Evolutionary conservation across 805 yeast species (phyloP).

Genomic region (Komagataella populi): DNA sequence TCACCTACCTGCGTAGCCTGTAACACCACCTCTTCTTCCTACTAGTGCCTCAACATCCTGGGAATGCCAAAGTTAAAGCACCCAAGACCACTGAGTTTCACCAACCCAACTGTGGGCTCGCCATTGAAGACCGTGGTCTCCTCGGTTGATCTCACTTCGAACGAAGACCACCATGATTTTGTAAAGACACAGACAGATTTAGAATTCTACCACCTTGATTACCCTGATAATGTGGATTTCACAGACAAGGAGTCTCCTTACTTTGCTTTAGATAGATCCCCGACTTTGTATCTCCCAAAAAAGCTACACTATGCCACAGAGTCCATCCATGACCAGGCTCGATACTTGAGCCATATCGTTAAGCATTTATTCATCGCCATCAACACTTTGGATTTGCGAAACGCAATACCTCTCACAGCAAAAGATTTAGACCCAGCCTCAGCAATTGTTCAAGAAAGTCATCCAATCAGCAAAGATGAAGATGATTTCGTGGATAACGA

Average conservation of each 20-base stretch:
- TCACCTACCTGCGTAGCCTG: not conserved
- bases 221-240: not conserved
- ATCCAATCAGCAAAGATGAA: conserved; percentile 13
- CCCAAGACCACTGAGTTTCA: not conserved
- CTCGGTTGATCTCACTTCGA: not conserved
- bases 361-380: conserved; percentile 70
- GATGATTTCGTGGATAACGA: conserved; percentile 21
- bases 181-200: not conserved
- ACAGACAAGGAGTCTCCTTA: conserved; percentile 10
- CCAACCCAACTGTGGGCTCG: not conserved
- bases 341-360: conserved; percentile 67
- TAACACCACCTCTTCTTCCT: not conserved
- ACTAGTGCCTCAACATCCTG: not conserved
- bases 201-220: not conserved
- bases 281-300: conserved; percentile 11
- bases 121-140: not conserved
- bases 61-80: not conserved
- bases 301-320: conserved; percentile 66
- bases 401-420: conserved; percentile 51
- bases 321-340: conserved; percentile 50
- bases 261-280: conserved; percentile 10
- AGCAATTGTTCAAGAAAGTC: conserved; percentile 23
- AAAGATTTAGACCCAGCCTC: conserved; percentile 30
- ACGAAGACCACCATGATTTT: not conserved
- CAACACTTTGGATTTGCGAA: conserved; percentile 60